Evolutionary conservation across 176 grass and related monocot genomes (phyloP), one percentile per base, ranked within the genome.

Genomic region (Triticum dicoccoides): DNA sequence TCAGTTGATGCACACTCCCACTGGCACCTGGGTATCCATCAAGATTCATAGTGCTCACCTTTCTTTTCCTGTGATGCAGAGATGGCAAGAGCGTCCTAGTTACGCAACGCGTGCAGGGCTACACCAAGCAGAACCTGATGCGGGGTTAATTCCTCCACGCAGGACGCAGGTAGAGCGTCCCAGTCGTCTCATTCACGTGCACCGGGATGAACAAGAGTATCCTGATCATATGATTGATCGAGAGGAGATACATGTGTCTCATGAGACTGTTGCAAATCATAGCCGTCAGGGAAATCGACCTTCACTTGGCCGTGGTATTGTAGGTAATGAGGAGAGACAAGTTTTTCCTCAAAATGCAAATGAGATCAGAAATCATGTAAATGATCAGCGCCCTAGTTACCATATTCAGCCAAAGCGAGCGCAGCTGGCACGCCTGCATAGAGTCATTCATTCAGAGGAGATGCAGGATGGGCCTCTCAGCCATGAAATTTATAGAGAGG

Each of bases 1-100:
- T 76, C 44, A 52, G 24, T 30, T 47, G 14, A 75, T 29, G 72
- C 42, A 15, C 42, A 51, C 42, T 74, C 71, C 12, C 23, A 15
- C 42, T 75, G n/a, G 5, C 12, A 73, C 39, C 39, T 73, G 39
- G 21, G 70, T 45, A 74, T 25, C 39, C 38, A 27, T 74, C 5
- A 73, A 73, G 69, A 4, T 23, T 11, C 23, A 79, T 39, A 39
- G 30, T 39, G 20, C 20, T 2, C 33, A 62, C 23, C 17, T 79
- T 79, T 69, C 17, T 56, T 70, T 52, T 82, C 29, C 80, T 82
- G 44, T 71, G 65, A 69, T 38, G 32, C 68, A 73, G 68, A 25
- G 13, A 73, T 56, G 20, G 42, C 65, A 73, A 71, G 44, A 10
- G 14, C 21, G 9, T 61, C 21, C 67, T 41, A 83, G 24, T 83